These are phyloP conservation scores for Yamadazyma trypodendri DNA, from an alignment of 1,139 yeast species.

Conservation along the genomic window DNA sequence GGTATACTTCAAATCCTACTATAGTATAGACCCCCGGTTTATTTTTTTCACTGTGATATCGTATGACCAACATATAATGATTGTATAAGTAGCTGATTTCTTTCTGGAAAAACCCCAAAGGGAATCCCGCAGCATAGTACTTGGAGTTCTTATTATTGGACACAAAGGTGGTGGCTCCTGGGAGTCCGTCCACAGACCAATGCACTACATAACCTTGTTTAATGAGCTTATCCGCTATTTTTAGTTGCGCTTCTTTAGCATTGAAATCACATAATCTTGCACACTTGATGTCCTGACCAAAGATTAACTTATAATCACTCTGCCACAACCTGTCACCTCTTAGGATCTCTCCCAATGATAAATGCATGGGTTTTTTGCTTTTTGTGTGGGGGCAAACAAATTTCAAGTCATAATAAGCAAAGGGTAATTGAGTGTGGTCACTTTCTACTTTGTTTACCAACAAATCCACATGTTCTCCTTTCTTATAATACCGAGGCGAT, in stretches of 20 bases:
- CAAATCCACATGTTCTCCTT: conserved; percentile 66
- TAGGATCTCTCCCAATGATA: conserved; percentile 74
- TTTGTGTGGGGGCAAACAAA: conserved; percentile 75
- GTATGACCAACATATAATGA: conserved; percentile 76
- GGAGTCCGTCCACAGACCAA: conserved; percentile 82
- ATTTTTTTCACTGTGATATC: conserved; percentile 58
- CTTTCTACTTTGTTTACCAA: conserved; percentile 78
- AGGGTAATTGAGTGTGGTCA: conserved; percentile 75
- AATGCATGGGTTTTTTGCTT: conserved; percentile 55
- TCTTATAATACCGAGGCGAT: conserved; percentile 28
- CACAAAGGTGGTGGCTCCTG: conserved; percentile 85
- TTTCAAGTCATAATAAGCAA: conserved; percentile 71
- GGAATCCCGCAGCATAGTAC: conserved; percentile 86
- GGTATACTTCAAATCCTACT: conserved; percentile 90
- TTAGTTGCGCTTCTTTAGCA: conserved; percentile 49
- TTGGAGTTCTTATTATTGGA: conserved; percentile 58
- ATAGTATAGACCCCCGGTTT: conserved; percentile 51
- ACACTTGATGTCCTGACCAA: conserved; percentile 67
- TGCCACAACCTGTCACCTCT: conserved; percentile 81
- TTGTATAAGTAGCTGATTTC: conserved; percentile 65
- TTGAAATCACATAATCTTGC: conserved; percentile 63
- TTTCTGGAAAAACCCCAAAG: conserved; percentile 67
- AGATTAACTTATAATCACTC: conserved; percentile 62
- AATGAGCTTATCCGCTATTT: conserved; percentile 60
- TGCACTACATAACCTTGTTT: conserved; percentile 73